Conservation (phyloP, 768 basidiomycete genomes). For the Postia placenta region DNA sequence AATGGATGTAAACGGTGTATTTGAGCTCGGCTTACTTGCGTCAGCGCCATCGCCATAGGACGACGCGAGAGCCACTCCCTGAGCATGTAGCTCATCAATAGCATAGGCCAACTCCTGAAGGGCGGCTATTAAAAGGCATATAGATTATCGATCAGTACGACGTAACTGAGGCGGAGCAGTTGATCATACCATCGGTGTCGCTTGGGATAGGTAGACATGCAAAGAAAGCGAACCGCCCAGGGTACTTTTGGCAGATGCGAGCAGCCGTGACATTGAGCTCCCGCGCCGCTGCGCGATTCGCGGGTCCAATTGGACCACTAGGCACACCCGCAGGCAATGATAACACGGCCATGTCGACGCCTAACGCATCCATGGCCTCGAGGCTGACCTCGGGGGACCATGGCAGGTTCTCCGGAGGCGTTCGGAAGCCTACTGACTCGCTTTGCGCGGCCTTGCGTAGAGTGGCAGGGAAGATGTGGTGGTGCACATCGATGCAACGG, state of each 20-base stretch:
- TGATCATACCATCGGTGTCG: constrained; percentile 52
- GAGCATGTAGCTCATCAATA: constrained; percentile 54
- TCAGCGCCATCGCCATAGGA: constrained; percentile 52
- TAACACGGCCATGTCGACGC: constrained; percentile 55
- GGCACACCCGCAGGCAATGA: constrained; percentile 58
- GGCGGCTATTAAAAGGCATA: constrained; percentile 33
- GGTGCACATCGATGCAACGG: constrained; percentile 59
- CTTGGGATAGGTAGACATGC: constrained; percentile 57
- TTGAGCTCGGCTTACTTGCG: constrained; percentile 41
- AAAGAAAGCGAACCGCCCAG: constrained; percentile 63
- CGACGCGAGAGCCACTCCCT: constrained; percentile 62
- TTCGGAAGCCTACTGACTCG: constrained; percentile 49
- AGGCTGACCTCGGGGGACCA: constrained; percentile 58
- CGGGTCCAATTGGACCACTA: constrained; percentile 29
- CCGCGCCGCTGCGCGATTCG: constrained; percentile 35
- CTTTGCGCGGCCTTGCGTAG: constrained; percentile 41
- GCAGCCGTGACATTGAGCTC: constrained; percentile 42
- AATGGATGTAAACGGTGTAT: not conserved
- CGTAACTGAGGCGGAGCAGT: too few relatives aligned
- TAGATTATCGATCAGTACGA: not conserved
- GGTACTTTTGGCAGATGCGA: constrained; percentile 41
- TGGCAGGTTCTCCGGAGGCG: constrained; percentile 58
- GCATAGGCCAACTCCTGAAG: constrained; percentile 56
- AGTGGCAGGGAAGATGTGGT: constrained; percentile 61
- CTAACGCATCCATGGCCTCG: constrained; percentile 53